Conservation (phyloP, 2,329 filamentous ascomycete species). For the Colletotrichum tropicale region DNA sequence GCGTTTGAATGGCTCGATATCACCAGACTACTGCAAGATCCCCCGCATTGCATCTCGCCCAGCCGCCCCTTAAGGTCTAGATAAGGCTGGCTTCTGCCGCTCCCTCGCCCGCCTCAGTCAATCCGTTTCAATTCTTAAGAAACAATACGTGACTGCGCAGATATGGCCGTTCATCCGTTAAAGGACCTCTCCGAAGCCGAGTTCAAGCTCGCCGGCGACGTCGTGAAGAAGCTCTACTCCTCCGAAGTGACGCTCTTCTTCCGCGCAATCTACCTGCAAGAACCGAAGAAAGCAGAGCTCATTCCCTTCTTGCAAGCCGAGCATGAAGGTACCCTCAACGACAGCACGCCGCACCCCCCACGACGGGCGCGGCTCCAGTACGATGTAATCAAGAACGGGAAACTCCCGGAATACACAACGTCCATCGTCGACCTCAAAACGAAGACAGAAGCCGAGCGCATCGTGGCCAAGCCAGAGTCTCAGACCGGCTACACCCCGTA, state of each 20-base stretch:
- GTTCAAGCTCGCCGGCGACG: constrained; percentile 50
- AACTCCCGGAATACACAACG: constrained; percentile 34
- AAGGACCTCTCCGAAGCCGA: constrained; percentile 55
- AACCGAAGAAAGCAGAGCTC: constrained; percentile 64
- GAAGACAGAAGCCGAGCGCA: constrained; percentile 31
- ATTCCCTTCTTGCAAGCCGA: constrained; percentile 67
- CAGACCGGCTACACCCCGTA: constrained; percentile 43
- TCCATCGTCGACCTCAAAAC: constrained; percentile 42
- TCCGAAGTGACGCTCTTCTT: constrained; percentile 33
- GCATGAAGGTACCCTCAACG: constrained; percentile 53
- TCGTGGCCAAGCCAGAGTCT: constrained; percentile 28
- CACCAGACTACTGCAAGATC: not conserved
- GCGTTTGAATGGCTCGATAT: not conserved
- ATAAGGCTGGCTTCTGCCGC: not conserved
- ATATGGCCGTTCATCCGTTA: constrained; percentile 46
- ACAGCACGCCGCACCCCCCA: constrained; percentile 44
- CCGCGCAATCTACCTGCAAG: constrained; percentile 68
- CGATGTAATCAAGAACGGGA: constrained; percentile 39
- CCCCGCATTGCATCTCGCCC: not conserved
- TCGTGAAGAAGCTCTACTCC: constrained; percentile 38
- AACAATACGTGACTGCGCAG: not conserved
- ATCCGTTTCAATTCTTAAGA: not conserved
- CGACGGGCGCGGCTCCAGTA: constrained; percentile 52
- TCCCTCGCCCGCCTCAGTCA: not conserved
- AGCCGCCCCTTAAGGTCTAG: not conserved